These are phyloP conservation scores for Suillus hirtellus DNA, from an alignment of 768 basidiomycete genomes.

Conservation along the genomic window DNA sequence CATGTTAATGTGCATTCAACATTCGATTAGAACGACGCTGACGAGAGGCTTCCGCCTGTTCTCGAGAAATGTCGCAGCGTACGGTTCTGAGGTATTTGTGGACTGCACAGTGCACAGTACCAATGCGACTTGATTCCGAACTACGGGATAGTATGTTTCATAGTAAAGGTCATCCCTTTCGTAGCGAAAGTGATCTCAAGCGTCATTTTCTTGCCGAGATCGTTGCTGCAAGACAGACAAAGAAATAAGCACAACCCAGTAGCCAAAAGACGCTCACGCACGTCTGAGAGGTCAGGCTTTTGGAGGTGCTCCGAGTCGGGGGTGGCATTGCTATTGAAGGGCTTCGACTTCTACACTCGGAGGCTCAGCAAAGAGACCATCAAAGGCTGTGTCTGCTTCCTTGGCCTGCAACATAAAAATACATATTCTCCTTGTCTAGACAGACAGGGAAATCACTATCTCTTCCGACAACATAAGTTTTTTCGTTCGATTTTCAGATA, in stretches of 20 bases:
- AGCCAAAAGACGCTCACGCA: too few species aligned
- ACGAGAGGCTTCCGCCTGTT: slow-evolving; percentile 60
- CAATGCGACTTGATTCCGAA: not conserved
- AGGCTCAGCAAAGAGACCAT: not conserved
- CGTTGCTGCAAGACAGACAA: not conserved
- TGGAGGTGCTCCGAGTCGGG: too few species aligned
- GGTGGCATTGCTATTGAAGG: not conserved
- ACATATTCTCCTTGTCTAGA: not conserved
- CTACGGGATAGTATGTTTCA: not conserved
- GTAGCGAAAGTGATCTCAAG: not conserved
- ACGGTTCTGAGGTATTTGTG: slow-evolving; percentile 35
- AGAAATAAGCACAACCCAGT: not conserved
- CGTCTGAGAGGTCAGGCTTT: not conserved
- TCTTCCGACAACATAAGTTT: not conserved
- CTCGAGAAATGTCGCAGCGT: slow-evolving; percentile 62
- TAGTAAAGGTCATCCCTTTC: not conserved
- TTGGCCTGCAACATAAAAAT: not conserved
- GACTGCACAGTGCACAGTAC: not conserved
- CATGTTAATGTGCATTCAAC: not conserved
- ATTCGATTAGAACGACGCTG: not conserved
- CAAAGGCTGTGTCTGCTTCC: not conserved
- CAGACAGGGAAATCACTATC: not conserved
- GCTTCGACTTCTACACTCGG: not conserved
- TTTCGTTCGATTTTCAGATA: not conserved
- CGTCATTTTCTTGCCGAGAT: not conserved